Percentiles rank a stretch among this genome's conserved stretches.
Evolutionary conservation across 1,284 basidiomycete genomes (phyloP).

Genomic region (Sanghuangporus sanghuang): DNA sequence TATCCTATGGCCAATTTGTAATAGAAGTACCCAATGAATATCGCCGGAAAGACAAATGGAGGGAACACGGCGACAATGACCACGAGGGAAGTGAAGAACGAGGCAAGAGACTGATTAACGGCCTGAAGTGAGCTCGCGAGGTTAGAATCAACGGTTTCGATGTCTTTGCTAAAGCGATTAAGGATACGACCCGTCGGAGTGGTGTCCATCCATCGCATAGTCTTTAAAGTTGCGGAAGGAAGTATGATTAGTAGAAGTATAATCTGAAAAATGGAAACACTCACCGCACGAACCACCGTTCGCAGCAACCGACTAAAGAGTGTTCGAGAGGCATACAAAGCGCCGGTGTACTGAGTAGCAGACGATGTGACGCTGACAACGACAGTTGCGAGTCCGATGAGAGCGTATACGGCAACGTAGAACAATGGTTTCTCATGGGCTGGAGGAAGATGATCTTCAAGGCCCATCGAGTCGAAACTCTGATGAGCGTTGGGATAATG

Average conservation of each 20-base stretch:
- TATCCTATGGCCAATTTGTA: constrained; percentile 67
- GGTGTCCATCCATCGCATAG: constrained; percentile 32
- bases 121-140: constrained; percentile 64
- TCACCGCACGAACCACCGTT: constrained; percentile 48
- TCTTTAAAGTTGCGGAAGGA: background rate
- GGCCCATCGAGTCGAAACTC: background rate
- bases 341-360: constrained; percentile 56
- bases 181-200: constrained; percentile 44
- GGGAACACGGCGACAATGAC: constrained; percentile 57
- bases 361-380: constrained; percentile 41
- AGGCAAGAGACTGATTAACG: constrained; percentile 69
- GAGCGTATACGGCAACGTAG: constrained; percentile 58
- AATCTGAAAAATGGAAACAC: too few species aligned
- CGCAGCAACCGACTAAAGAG: constrained; percentile 54
- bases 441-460: constrained; percentile 29
- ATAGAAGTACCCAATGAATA: constrained; percentile 58
- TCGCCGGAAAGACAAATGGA: constrained; percentile 66
- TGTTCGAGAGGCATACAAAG: constrained; percentile 51
- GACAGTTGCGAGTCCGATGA: constrained; percentile 45
- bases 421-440: constrained; percentile 55
- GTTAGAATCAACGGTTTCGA: constrained; percentile 72
- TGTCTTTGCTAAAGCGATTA: constrained; percentile 70
- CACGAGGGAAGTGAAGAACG: constrained; percentile 60
- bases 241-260: too few species aligned
- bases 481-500: constrained; percentile 4